A percentile compares a stretch with the other conserved stretches of the same genome.
phyloP scores from a whole-genome alignment of 73 alveolate genomes.

The Paramecium octaurelia region DNA sequence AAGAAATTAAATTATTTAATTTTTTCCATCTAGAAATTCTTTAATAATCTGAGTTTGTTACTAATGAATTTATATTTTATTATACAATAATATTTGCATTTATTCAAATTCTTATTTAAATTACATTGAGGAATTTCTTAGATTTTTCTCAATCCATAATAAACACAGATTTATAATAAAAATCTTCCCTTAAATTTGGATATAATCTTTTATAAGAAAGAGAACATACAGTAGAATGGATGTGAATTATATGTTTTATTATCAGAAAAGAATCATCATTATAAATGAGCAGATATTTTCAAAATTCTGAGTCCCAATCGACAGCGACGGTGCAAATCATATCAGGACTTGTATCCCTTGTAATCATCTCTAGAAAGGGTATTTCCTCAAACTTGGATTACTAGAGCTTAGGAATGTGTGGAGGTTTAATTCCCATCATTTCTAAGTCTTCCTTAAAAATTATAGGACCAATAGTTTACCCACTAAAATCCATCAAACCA shows the following conservation, averaged over 20 bases:
- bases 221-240: too few relatives aligned
- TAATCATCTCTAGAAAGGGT: constrained; percentile 10
- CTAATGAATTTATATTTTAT: not conserved
- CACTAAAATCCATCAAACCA: constrained; percentile 60
- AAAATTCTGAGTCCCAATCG: constrained; percentile 61
- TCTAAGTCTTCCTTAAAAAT: constrained; percentile 25
- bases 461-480: not conserved
- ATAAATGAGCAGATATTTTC: constrained; percentile 8
- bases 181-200: too few relatives aligned
- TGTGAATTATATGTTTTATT: not conserved
- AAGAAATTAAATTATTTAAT: not conserved
- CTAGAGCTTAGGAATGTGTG: constrained; percentile 37
- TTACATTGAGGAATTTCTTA: not conserved
- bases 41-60: not conserved
- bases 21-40: not conserved
- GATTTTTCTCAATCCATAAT: too few relatives aligned
- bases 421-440: constrained; percentile 44
- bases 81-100: not conserved
- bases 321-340: constrained; percentile 4
- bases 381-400: not conserved
- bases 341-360: constrained; percentile 40
- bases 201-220: too few relatives aligned
- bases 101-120: too few relatives aligned
- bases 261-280: not conserved
- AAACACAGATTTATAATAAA: too few relatives aligned